A percentile compares a stretch with the other conserved stretches of the same genome.
phyloP scores from a whole-genome alignment of 257 asterid species.

The Penstemon davidsonii region DNA sequence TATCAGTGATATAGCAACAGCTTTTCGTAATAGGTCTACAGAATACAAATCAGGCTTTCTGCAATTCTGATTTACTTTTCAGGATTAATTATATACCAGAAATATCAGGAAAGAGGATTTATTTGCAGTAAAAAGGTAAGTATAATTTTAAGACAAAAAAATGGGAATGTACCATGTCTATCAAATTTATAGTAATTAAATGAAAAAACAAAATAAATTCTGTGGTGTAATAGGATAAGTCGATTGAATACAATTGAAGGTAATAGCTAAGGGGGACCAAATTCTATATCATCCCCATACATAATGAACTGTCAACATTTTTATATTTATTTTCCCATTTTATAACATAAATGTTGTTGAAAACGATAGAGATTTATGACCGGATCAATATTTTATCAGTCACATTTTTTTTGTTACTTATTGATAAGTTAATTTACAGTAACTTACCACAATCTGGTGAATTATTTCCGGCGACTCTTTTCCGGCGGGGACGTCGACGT shows the following conservation, averaged over 20 bases:
- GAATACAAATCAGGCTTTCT: constrained; percentile 24
- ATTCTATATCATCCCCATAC: constrained; percentile 19
- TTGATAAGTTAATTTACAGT: no score
- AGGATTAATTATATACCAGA: constrained; percentile 14
- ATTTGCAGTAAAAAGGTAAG: constrained; percentile 29
- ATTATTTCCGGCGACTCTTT: constrained; percentile 32
- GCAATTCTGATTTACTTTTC: constrained; percentile 8
- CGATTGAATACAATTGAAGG: constrained; percentile 32
- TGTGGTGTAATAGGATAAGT: constrained; percentile 28
- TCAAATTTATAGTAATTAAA: not conserved
- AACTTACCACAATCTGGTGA: no score
- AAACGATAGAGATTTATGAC: not conserved
- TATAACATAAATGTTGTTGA: constrained; percentile 1
- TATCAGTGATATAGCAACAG: constrained; percentile 31
- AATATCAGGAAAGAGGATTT: not conserved
- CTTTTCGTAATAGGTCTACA: constrained; percentile 28
- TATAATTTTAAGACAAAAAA: not conserved
- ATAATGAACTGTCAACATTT: constrained; percentile 36
- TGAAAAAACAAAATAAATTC: not conserved
- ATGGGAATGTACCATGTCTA: not conserved
- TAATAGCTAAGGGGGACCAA: constrained; percentile 38
- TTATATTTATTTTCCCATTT: constrained; percentile 6
- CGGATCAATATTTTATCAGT: no score
- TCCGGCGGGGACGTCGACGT: constrained; percentile 25
- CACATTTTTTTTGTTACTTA: no score